phyloP scores from a whole-genome alignment of 1,284 basidiomycete species.

The Sanghuangporus weigelae region DNA sequence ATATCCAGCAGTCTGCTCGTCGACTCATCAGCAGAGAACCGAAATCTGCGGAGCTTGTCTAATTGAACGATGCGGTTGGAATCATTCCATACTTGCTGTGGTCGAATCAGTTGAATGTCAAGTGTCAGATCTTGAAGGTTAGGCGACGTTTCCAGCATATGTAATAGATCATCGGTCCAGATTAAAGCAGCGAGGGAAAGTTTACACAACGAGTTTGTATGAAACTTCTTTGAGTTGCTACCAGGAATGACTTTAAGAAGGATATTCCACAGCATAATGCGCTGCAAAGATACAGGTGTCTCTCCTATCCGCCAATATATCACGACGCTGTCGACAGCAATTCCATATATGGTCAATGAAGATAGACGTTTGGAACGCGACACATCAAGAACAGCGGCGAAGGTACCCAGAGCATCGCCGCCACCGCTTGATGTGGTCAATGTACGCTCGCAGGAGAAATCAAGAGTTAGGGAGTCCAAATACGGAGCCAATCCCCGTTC shows the following conservation, averaged over 20 bases:
- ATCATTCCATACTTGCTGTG: background rate
- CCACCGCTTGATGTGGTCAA: background rate
- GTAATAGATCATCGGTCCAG: background rate
- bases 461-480: background rate
- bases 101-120: background rate
- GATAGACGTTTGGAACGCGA: background rate
- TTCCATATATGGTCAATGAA: background rate
- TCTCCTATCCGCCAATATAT: background rate
- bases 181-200: background rate
- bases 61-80: background rate
- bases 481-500: background rate
- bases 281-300: background rate
- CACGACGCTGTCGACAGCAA: background rate
- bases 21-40: background rate
- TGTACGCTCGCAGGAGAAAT: background rate
- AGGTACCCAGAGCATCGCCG: background rate
- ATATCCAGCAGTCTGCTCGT: background rate
- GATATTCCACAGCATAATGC: conserved; percentile 2
- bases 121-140: background rate
- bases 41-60: background rate
- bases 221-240: background rate
- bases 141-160: background rate
- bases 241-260: background rate
- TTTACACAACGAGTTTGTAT: background rate
- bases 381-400: background rate